Evolutionary conservation across 1,139 yeast genomes (phyloP), one percentile per base, ranked within the genome.

Genomic region (Citeromyces hawaiiensis): DNA sequence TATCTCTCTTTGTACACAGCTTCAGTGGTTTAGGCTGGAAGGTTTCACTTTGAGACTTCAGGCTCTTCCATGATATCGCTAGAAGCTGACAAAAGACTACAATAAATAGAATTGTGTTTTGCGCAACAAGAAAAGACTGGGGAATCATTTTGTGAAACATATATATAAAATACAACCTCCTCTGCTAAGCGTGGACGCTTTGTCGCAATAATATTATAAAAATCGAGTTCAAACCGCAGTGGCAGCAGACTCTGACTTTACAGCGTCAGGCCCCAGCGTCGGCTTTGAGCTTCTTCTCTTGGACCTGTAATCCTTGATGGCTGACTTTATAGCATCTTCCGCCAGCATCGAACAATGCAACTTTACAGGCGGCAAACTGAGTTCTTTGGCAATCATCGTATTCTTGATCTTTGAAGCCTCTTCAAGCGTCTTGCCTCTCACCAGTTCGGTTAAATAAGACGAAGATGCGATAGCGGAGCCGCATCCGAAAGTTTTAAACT

Each of bases 271-370:
- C 35, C 76, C 76, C 51, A 72, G 63, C 39, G 77, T 72, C 36
- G 76, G 73, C 47, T 57, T 56, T 44, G 56, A 59, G 34, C 48
- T 47, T 35, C 48, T 44, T 59, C 78, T 68, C 79, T 91, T 91
- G 40, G 87, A 62, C 61, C 76, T 76, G 70, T 88, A 91, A 60
- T 91, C 98, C 66, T 85, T 87, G 52, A 91, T 91, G 16, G 98
- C 98, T 40, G 91, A 80, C 70, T 91, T 88, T 60, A 91, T 91
- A 43, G 98, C 97, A 56, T 91, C 98, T 63, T 91, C 98, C 11
- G 98, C 98, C 57, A 91, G 71, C 98, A 91, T 91, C 14, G 96
- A 85, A 61, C 98, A 91, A 60, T 91, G 98, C 53, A 91, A 72
- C 61, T 91, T 91, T 44, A 91, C 98, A 2, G 98, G 98, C 17